phyloP scores from a whole-genome alignment of 169 alveolate species.

The Cryptosporidium baileyi region DNA sequence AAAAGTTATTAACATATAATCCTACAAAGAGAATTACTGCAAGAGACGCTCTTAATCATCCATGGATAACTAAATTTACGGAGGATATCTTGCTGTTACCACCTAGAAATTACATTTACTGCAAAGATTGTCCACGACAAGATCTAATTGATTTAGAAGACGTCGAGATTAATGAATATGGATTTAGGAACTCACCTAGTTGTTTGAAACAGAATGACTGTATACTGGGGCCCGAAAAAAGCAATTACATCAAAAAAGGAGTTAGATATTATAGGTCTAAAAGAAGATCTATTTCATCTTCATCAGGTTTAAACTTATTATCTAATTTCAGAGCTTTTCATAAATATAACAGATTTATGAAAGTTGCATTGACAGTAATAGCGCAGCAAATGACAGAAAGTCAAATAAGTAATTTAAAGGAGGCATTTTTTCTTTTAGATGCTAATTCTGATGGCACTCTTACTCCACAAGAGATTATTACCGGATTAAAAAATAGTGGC shows the following conservation, averaged over 20 bases:
- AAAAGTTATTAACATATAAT: slow-evolving; percentile 42
- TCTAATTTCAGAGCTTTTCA: slow-evolving; percentile 72
- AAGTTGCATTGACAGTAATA: slow-evolving; percentile 79
- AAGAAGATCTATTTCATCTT: slow-evolving; percentile 26
- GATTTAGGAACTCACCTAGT: too few relatives aligned
- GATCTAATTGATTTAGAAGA: slow-evolving; percentile 65
- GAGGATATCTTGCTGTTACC: slow-evolving; percentile 5
- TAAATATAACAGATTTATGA: slow-evolving; percentile 79
- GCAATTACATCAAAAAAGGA: background rate
- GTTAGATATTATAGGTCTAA: slow-evolving; percentile 3
- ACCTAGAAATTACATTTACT: slow-evolving; percentile 11
- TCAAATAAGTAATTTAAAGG: slow-evolving; percentile 72
- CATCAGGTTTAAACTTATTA: slow-evolving; percentile 43
- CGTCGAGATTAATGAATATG: slow-evolving; percentile 12
- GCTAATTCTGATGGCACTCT: slow-evolving; percentile 77
- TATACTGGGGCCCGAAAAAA: background rate
- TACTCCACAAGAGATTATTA: slow-evolving; percentile 72
- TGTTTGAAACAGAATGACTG: background rate
- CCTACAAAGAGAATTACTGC: slow-evolving; percentile 72
- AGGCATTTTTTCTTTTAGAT: slow-evolving; percentile 72
- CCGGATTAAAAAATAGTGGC: slow-evolving; percentile 75
- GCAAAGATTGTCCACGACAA: slow-evolving; percentile 55
- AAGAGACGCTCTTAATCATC: slow-evolving; percentile 75
- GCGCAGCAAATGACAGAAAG: slow-evolving; percentile 79
- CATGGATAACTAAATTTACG: slow-evolving; percentile 73